phyloP scores from a whole-genome alignment of 192 early-diverging fungal genomes.

The Podila horticola region DNA sequence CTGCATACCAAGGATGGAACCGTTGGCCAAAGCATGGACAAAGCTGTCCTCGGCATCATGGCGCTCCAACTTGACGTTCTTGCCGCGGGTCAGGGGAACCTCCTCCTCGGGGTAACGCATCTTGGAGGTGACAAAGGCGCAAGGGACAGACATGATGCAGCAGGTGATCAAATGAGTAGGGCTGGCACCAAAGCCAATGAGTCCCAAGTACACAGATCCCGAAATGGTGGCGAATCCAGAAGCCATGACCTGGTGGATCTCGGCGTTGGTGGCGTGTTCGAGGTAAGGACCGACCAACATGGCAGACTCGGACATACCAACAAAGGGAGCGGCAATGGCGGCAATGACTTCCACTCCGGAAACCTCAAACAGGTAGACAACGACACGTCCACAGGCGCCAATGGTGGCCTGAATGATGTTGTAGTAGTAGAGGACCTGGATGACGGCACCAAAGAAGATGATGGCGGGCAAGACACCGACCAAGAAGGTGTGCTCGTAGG shows the following conservation, averaged over 20 bases:
- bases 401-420: conserved; percentile 88
- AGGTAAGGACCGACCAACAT: conserved; percentile 86
- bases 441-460: conserved; percentile 89
- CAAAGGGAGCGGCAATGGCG: conserved; percentile 86
- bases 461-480: conserved; percentile 83
- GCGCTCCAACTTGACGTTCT: conserved; percentile 64
- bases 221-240: conserved; percentile 93
- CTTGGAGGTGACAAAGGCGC: conserved; percentile 86
- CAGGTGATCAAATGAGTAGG: conserved; percentile 78
- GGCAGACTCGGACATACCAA: conserved; percentile 86
- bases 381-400: conserved; percentile 66
- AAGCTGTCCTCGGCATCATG: conserved; percentile 75
- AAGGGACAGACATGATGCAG: conserved; percentile 93
- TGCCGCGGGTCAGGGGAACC: conserved; percentile 80
- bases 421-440: conserved; percentile 86
- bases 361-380: conserved; percentile 74
- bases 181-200: conserved; percentile 75
- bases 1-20: conserved; percentile 83
- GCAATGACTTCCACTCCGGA: conserved; percentile 88
- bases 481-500: conserved; percentile 64
- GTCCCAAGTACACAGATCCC: conserved; percentile 82
- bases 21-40: conserved; percentile 85
- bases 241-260: conserved; percentile 88
- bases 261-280: conserved; percentile 83
- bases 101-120: conserved; percentile 87